These are phyloP conservation scores for Bipolaris victoriae DNA, from an alignment of 2,329 filamentous ascomycete species.

Conservation along the genomic window DNA sequence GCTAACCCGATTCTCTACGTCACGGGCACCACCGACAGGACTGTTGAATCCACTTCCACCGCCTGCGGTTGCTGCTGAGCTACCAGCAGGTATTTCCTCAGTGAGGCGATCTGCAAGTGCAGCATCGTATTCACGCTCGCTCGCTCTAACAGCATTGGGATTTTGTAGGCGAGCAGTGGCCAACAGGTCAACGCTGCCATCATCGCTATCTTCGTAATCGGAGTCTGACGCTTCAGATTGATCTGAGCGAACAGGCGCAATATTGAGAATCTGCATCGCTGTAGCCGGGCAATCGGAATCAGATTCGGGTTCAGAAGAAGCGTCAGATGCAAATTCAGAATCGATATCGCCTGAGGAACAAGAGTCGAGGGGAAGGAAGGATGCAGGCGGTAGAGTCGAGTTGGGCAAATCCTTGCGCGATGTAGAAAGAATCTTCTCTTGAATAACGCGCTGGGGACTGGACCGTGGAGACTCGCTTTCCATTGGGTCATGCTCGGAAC, in stretches of 20 bases:
- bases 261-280: conserved; percentile 39
- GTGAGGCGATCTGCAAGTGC: conserved; percentile 55
- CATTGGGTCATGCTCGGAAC: conserved; percentile 13
- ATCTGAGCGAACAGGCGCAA: conserved; percentile 21
- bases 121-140: conserved; percentile 56
- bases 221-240: conserved; percentile 11
- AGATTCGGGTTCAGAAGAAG: conserved; percentile 36
- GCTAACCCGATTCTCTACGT: neutral
- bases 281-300: conserved; percentile 27
- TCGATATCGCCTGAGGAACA: conserved; percentile 44
- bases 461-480: conserved; percentile 11
- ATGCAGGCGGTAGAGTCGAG: conserved; percentile 53
- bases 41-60: conserved; percentile 57
- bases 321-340: conserved; percentile 48
- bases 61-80: conserved; percentile 56
- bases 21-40: conserved; percentile 30
- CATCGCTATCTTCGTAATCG: conserved; percentile 45
- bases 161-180: conserved; percentile 53
- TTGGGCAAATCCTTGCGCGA: conserved; percentile 66
- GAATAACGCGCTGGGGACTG: conserved; percentile 53
- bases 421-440: conserved; percentile 70
- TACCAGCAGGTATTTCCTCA: conserved; percentile 57
- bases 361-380: conserved; percentile 51
- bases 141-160: conserved; percentile 49
- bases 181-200: conserved; percentile 52